Conservation (phyloP, 805 yeast species). For the Candida andamanensis region DNA sequence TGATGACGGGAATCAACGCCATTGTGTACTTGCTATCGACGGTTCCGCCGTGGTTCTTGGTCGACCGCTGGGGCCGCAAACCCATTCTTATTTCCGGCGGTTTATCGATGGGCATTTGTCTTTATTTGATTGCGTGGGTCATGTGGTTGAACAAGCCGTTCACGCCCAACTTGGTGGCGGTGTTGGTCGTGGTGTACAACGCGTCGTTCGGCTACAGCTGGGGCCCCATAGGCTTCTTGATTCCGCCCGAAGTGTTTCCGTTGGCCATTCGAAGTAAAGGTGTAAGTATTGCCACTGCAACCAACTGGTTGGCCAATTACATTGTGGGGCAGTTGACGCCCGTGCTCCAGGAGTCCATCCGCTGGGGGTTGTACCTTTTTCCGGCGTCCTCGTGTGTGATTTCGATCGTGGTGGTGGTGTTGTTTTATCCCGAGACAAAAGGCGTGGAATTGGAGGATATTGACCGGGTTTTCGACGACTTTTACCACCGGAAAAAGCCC, state of each 20-base stretch:
- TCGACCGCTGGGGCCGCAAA: constrained; percentile 42
- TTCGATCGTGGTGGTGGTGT: constrained; percentile 28
- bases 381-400: constrained; percentile 36
- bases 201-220: constrained; percentile 42
- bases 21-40: constrained; percentile 36
- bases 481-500: constrained; percentile 17
- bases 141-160: constrained; percentile 26
- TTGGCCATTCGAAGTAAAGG: constrained; percentile 40
- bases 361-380: constrained; percentile 38
- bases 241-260: constrained; percentile 42
- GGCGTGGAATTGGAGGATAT: constrained; percentile 42
- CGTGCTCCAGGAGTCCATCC: constrained; percentile 32
- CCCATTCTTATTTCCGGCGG: constrained; percentile 42
- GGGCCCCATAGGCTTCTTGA: constrained; percentile 43
- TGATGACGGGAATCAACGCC: constrained; percentile 42
- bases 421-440: constrained; percentile 40
- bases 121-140: constrained; percentile 27
- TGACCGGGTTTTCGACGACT: constrained; percentile 33
- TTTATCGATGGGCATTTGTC: constrained; percentile 32
- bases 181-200: constrained; percentile 37
- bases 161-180: constrained; percentile 36
- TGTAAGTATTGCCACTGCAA: constrained; percentile 40
- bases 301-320: constrained; percentile 43
- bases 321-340: constrained; percentile 44
- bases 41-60: constrained; percentile 43